A percentile compares a stretch with the other conserved stretches of the same genome.
Evolutionary conservation across 805 yeast genomes (phyloP).

Genomic region (Metschnikowia baotianmanensis): DNA sequence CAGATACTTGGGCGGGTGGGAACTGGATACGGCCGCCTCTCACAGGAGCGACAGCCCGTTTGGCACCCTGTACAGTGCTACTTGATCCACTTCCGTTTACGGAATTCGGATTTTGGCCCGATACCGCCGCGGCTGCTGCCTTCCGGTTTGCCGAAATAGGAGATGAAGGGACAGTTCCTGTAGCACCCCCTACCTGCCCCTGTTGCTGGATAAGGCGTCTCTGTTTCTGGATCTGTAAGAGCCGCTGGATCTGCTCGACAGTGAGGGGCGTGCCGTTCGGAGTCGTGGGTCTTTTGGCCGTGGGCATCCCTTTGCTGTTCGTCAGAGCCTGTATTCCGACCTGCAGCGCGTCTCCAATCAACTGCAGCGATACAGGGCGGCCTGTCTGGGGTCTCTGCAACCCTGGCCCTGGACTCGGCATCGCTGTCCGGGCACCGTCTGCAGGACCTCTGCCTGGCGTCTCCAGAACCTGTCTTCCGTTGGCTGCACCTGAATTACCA

Average conservation of each 20-base stretch:
- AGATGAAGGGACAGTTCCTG: not conserved
- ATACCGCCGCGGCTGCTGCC: not conserved
- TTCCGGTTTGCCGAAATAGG: conserved; percentile 5
- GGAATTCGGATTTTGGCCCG: not conserved
- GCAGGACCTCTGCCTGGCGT: too few species aligned
- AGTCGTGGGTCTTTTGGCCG: conserved; percentile 38
- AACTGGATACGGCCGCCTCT: conserved; percentile 43
- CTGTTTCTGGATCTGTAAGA: conserved; percentile 52
- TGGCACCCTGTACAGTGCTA: conserved; percentile 3
- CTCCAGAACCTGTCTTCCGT: too few species aligned
- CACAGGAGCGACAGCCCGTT: conserved; percentile 8
- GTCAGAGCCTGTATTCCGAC: too few species aligned
- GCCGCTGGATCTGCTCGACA: conserved; percentile 58
- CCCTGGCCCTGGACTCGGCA: conserved; percentile 1
- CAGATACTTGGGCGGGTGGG: conserved; percentile 63
- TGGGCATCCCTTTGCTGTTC: conserved; percentile 5
- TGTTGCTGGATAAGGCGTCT: conserved; percentile 47
- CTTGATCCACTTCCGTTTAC: not conserved
- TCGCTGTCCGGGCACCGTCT: too few species aligned
- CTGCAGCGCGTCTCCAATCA: not conserved
- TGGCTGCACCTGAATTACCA: not conserved
- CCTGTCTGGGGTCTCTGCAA: conserved; percentile 1
- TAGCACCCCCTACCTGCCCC: conserved; percentile 22
- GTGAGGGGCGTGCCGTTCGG: conserved; percentile 60
- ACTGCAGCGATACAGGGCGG: conserved; percentile 3